Evolutionary conservation across 345 rosid species (phyloP).

Genomic region (Moricandia moricandioides): DNA sequence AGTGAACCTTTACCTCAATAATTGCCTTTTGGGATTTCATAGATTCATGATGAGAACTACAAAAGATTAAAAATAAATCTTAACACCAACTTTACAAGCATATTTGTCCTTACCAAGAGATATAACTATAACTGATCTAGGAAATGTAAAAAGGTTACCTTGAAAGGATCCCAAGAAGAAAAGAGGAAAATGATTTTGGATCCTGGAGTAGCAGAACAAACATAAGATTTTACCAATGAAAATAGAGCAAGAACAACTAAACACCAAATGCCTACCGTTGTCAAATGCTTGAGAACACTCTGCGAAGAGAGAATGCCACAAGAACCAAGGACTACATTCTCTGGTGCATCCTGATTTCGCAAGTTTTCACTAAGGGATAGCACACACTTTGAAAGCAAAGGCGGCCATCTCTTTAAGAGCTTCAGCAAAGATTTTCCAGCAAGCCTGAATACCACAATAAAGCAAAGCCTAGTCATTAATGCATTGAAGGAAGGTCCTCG

Average conservation of each 20-base stretch:
- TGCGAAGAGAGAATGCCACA: slow-evolving; percentile 90
- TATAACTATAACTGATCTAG: neutral
- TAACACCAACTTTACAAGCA: slow-evolving; percentile 8
- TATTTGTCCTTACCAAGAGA: slow-evolving; percentile 4
- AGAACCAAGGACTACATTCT: slow-evolving; percentile 84
- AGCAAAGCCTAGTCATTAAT: slow-evolving; percentile 1
- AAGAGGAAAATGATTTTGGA: slow-evolving; percentile 70
- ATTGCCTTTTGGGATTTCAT: slow-evolving; percentile 93
- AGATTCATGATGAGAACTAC: slow-evolving; percentile 93
- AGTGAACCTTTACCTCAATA: slow-evolving; percentile 63
- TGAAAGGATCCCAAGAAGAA: slow-evolving; percentile 83
- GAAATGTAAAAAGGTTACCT: slow-evolving; percentile 52
- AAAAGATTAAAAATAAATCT: slow-evolving; percentile 29
- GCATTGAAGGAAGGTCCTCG: slow-evolving; percentile 16
- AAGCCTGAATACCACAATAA: slow-evolving; percentile 53
- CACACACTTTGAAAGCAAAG: slow-evolving; percentile 82
- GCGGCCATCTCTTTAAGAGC: slow-evolving; percentile 95
- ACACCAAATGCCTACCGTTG: slow-evolving; percentile 51
- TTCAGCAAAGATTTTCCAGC: slow-evolving; percentile 92
- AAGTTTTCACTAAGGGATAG: slow-evolving; percentile 65
- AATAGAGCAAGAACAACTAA: slow-evolving; percentile 25
- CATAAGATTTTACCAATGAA: slow-evolving; percentile 28
- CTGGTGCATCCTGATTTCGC: slow-evolving; percentile 59
- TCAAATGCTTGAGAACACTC: slow-evolving; percentile 91
- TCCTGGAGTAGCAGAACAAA: slow-evolving; percentile 58